phyloP scores from a whole-genome alignment of 2,329 filamentous ascomycete species.

The Colletotrichum theobromicola region DNA sequence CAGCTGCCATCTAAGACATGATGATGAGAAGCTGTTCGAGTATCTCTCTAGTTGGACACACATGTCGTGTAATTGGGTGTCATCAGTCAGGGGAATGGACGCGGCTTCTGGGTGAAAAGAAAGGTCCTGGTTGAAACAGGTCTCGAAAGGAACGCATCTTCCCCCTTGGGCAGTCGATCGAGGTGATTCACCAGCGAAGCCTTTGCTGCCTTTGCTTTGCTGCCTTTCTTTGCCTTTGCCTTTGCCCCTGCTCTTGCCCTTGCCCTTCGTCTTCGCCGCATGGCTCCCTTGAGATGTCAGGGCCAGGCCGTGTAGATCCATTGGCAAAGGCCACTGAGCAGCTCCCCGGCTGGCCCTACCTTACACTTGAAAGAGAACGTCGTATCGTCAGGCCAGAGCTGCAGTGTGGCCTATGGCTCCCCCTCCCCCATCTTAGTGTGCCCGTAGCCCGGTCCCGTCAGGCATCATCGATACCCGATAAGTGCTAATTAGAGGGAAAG shows the following conservation, averaged over 20 bases:
- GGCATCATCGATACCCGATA: constrained; percentile 21
- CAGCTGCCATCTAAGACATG: not conserved
- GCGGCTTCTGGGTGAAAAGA: not conserved
- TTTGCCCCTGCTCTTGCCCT: too few species aligned
- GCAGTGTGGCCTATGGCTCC: not conserved
- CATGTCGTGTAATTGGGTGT: not conserved
- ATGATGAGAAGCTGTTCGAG: not conserved
- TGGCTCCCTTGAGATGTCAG: not conserved
- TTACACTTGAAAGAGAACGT: not conserved
- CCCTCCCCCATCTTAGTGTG: not conserved
- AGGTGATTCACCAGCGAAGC: not conserved
- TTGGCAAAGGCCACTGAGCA: not conserved
- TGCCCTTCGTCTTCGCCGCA: not conserved
- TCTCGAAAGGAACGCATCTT: not conserved
- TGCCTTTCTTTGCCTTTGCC: not conserved
- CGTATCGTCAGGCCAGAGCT: constrained; percentile 12
- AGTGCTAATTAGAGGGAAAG: not conserved
- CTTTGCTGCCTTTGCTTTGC: too few species aligned
- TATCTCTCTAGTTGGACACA: not conserved
- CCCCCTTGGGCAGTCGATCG: not conserved
- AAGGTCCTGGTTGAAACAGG: not conserved
- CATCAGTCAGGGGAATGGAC: not conserved
- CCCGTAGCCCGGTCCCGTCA: constrained; percentile 1
- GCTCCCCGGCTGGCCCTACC: not conserved
- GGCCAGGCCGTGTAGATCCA: not conserved